Base-by-base conservation (phyloP, 2,329 filamentous ascomycete species). In the Ilyonectria destructans region DNA sequence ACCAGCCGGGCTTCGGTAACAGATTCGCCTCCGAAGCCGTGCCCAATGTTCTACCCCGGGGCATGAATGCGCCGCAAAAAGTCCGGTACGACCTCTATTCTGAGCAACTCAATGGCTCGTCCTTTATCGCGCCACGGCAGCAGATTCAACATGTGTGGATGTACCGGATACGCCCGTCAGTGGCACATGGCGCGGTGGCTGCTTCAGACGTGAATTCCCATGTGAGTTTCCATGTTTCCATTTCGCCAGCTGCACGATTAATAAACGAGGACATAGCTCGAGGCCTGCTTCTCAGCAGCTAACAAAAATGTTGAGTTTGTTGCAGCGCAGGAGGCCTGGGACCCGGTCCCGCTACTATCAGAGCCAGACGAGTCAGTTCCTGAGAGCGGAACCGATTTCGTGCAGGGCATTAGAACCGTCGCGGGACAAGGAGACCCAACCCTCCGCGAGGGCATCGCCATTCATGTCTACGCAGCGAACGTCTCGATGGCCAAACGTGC, bases 1-100 rank as follows among this genome's bases (percentile, higher is more conserved):
- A 90, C 74, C 86, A 89, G 84, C 77, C 83, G 21, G 88, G 88
- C 21, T 89, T 89, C 71, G 84, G 84, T 49, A 90, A 89, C 74
- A 77, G 80, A 15, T 85, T 85, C 65, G 80, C 81, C 61, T 84
- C 83, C 23, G 84, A 86, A 70, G 83, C 82, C 13, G 77, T 86
- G 1, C 81, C 83, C 13, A 82, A 81, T 43, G 83, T 82, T 21
- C 80, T 86, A 19, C 84, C 84, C 9, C 67, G 77, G 48, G 84
- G 82, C 33, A 81, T 83, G 65, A 86, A 86, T 68, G 75, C 79
- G 17, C 85, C 85, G 6, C 82, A 85, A 45, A 82, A 81, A 54
- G 80, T 82, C 49, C 78, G 78, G 43, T 81, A 80, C 64, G 81
- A 78, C 62, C 76, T 85, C 9, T 83, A 85, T 52, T 80, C 84